A percentile compares a stretch with the other conserved stretches of the same genome.
Conservation (phyloP, 768 basidiomycete species). For the Lyophyllum decastes region DNA sequence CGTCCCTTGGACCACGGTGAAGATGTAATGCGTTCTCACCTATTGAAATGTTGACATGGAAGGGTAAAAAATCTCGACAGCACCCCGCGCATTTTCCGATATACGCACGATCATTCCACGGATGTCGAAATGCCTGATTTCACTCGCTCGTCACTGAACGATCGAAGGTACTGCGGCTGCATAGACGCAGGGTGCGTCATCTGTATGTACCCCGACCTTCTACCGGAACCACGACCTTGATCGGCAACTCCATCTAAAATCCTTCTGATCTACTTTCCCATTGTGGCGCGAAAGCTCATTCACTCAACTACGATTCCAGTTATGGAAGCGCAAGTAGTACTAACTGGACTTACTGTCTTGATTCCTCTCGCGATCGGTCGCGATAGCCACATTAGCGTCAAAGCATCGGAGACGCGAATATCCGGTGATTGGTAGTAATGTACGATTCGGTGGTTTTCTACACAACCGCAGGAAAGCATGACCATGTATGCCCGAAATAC, state of each 20-base stretch:
- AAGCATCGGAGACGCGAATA: neutral
- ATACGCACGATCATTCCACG: conserved; percentile 5
- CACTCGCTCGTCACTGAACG: neutral
- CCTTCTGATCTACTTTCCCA: neutral
- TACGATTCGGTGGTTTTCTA: neutral
- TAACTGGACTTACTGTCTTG: neutral
- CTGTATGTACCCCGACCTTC: neutral
- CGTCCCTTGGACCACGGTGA: neutral
- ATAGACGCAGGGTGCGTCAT: neutral
- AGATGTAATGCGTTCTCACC: neutral
- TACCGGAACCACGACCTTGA: neutral
- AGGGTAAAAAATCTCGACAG: neutral
- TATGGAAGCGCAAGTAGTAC: neutral
- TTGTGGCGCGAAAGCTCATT: neutral
- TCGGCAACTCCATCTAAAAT: neutral
- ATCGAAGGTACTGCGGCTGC: neutral
- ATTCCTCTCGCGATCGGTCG: neutral
- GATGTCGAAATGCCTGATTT: neutral
- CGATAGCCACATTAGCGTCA: neutral
- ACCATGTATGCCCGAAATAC: neutral
- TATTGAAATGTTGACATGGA: neutral
- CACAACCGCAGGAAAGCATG: neutral
- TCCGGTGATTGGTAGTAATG: neutral
- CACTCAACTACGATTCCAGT: neutral
- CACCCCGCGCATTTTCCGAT: conserved; percentile 14